phyloP scores from a whole-genome alignment of 352 stramenopile species.

The Globisporangium paddicum region DNA sequence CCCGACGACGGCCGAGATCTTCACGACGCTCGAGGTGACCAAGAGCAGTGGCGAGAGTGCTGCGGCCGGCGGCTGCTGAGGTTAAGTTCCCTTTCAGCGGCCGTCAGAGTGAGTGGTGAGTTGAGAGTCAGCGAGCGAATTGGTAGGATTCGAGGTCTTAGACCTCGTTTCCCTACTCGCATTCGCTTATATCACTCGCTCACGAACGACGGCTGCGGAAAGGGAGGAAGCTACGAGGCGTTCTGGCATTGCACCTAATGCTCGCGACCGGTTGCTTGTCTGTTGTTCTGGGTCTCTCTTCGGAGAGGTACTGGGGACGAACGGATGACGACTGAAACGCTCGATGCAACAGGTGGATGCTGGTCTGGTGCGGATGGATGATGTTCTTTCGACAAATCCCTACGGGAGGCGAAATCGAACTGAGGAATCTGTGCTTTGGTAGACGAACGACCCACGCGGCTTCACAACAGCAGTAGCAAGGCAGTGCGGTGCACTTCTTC shows the following conservation, averaged over 20 bases:
- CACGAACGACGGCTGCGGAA: conserved; percentile 2
- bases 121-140: conserved; percentile 13
- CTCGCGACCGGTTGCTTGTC: neutral
- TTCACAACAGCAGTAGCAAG: conserved; percentile 8
- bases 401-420: conserved; percentile 65
- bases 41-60: conserved; percentile 93
- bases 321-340: neutral
- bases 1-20: conserved; percentile 94
- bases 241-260: conserved; percentile 11
- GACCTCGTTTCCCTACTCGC: neutral
- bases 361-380: conserved; percentile 45
- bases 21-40: conserved; percentile 92
- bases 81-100: conserved; percentile 52
- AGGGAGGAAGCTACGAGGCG: conserved; percentile 14
- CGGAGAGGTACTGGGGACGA: neutral
- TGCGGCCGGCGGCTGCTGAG: conserved; percentile 95
- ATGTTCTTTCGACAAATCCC: conserved; percentile 79
- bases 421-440: conserved; percentile 35
- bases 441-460: conserved; percentile 11
- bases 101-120: conserved; percentile 3
- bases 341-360: conserved; percentile 9
- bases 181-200: neutral
- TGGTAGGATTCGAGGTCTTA: neutral
- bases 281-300: neutral
- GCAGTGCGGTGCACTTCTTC: neutral